Conservation (phyloP, 1,284 basidiomycete genomes). For the Anthracocystis panici-leucophaei region DNA sequence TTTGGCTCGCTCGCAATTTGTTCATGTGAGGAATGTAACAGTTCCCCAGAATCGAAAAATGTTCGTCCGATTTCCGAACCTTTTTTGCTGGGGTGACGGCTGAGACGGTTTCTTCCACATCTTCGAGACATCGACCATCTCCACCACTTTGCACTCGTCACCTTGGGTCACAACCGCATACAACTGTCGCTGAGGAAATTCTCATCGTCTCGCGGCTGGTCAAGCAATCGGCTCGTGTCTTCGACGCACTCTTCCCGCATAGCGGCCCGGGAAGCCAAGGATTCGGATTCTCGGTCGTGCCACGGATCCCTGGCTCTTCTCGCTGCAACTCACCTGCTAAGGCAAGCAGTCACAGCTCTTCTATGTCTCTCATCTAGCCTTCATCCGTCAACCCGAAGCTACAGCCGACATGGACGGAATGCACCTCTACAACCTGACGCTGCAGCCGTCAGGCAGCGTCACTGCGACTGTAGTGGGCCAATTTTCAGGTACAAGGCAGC, state of each 20-base stretch:
- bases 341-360: background rate
- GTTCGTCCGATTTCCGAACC: constrained; percentile 21
- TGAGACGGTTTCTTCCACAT: background rate
- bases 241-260: background rate
- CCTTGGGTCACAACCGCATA: background rate
- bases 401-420: constrained; percentile 45
- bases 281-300: background rate
- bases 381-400: background rate
- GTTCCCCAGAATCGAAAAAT: background rate
- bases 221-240: background rate
- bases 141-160: background rate
- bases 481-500: constrained; percentile 65
- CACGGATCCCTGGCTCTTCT: background rate
- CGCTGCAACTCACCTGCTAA: background rate
- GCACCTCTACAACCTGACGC: constrained; percentile 67
- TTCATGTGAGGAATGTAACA: background rate
- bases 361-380: background rate
- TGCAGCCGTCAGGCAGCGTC: constrained; percentile 61
- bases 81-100: constrained; percentile 13
- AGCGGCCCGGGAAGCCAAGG: too few species aligned
- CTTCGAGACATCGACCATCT: background rate
- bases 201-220: background rate
- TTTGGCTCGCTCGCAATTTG: background rate
- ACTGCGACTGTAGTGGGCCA: constrained; percentile 65
- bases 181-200: background rate